Evolutionary conservation across 2,329 filamentous ascomycete species (phyloP).

Genomic region (Nemania diffusa): DNA sequence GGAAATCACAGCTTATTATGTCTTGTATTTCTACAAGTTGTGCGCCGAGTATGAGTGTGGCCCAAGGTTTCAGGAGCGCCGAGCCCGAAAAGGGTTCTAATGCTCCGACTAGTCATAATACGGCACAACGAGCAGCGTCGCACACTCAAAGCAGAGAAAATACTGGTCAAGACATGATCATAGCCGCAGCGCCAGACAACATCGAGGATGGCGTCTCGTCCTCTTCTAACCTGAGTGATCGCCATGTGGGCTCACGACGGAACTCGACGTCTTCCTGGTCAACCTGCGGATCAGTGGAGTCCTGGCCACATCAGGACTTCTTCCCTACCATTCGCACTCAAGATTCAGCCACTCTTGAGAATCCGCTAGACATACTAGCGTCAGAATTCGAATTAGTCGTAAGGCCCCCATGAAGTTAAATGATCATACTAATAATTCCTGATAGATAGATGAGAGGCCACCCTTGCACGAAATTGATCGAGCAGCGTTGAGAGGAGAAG

Average conservation of each 20-base stretch:
- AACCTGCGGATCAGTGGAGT: not conserved
- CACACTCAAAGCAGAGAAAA: not conserved
- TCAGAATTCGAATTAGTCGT: not conserved
- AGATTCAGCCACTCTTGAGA: not conserved
- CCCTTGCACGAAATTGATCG: not conserved
- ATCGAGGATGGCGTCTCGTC: not conserved
- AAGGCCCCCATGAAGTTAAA: not conserved
- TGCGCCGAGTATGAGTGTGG: not conserved
- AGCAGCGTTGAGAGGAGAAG: not conserved
- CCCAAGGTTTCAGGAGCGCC: not conserved
- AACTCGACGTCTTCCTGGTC: not conserved
- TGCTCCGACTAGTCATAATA: not conserved
- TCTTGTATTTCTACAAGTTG: too few relatives aligned
- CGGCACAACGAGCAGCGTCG: not conserved
- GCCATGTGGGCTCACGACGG: not conserved
- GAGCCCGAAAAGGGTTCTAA: not conserved
- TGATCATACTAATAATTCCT: not conserved
- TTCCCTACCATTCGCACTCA: not conserved
- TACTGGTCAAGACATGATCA: not conserved
- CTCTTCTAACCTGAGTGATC: not conserved
- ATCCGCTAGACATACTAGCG: not conserved
- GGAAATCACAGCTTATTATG: not conserved
- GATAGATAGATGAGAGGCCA: not conserved
- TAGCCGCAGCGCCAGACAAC: not conserved
- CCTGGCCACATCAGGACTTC: not conserved